A percentile compares a stretch with the other conserved stretches of the same genome.
Evolutionary conservation across 1,284 basidiomycete genomes (phyloP).

Genomic region (Trichosporon coremiiforme): DNA sequence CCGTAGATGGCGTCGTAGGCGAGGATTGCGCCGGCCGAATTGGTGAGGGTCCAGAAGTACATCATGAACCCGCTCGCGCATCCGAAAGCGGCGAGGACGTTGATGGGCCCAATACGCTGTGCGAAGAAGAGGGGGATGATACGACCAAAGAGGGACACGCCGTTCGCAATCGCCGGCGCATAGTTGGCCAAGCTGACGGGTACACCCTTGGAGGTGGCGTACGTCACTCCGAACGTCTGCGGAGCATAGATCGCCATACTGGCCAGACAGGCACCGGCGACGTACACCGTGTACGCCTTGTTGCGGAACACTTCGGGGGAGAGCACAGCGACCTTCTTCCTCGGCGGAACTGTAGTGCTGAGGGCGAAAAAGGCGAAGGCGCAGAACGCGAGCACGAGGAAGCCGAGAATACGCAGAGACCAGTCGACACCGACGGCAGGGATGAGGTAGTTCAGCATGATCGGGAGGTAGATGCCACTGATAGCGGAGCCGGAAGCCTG

Average conservation of each 20-base stretch:
- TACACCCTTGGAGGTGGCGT: conserved; percentile 38
- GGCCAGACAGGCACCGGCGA: conserved; percentile 34
- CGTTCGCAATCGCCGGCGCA: conserved; percentile 43
- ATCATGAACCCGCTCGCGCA: conserved; percentile 37
- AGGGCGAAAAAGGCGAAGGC: conserved; percentile 38
- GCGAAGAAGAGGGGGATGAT: conserved; percentile 45
- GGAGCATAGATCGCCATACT: conserved; percentile 42
- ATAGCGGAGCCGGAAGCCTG: conserved; percentile 43
- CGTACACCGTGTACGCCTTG: conserved; percentile 38
- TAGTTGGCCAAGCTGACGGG: conserved; percentile 37
- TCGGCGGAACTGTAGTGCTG: conserved; percentile 42
- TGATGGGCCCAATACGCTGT: conserved; percentile 43
- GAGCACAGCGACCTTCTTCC: conserved; percentile 44
- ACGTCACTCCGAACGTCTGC: conserved; percentile 44
- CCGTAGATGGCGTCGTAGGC: conserved; percentile 44
- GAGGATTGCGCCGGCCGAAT: conserved; percentile 32
- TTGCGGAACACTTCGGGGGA: conserved; percentile 40
- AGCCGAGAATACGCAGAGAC: conserved; percentile 44
- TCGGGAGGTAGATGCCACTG: conserved; percentile 61
- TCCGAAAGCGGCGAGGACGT: conserved; percentile 38
- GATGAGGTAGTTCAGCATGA: conserved; percentile 59
- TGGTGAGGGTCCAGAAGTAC: conserved; percentile 40
- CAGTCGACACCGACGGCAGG: conserved; percentile 58
- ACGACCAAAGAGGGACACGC: conserved; percentile 43
- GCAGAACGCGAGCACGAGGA: conserved; percentile 38